Base-by-base conservation (phyloP, 1,284 basidiomycete genomes). In the Puccinia novopanici region DNA sequence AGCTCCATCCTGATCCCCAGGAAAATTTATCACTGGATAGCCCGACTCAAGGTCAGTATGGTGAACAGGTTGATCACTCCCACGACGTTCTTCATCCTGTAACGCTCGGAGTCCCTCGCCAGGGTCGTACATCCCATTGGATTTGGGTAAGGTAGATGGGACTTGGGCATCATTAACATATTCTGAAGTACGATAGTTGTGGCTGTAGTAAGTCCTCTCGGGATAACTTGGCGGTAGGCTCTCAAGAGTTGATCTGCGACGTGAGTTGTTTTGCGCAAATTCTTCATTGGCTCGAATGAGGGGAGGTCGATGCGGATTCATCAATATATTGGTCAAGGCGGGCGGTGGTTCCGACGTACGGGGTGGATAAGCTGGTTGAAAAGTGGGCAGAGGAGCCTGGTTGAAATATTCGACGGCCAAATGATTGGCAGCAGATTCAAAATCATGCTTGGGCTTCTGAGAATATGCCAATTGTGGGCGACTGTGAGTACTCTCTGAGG, bases 11-110 rank as follows among this genome's bases (percentile, higher is more conserved):
- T 50, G 19, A 37, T 52, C 75, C 45, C 50, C 27, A 48, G 75
- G 52, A 45, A 59, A 19, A 34, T 22, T 74, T 3, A 45, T 37
- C 27, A 15, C 55, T 37, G 54, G 50, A 61, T 75, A 48, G 27
- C 75, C 78, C 22, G 71, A 71, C 52, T 80, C 78, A 27, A 80
- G 50, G 48, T 80, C 78, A 48, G 6, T 22, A 15, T 12, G 30
- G 22, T 42, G n/a, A 12, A 59, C 42, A 30, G 61, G 34, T 9
- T 22, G 63, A 27, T 63, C 68, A 61, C 45, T 50, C 0, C 30
- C 67, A 30, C 68, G 54, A 30, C 27, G n/a, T 70, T 27, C 45
- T 50, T 79, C 76, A 24, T 79, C 67, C 10, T 40, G 50, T 17
- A 79, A 22, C 6, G 76, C 55, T 68, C 54, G 52, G 13, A 59